These are phyloP conservation scores for Fallopia convolvulus DNA, from an alignment of 148 eudicot species.

Conservation along the genomic window DNA sequence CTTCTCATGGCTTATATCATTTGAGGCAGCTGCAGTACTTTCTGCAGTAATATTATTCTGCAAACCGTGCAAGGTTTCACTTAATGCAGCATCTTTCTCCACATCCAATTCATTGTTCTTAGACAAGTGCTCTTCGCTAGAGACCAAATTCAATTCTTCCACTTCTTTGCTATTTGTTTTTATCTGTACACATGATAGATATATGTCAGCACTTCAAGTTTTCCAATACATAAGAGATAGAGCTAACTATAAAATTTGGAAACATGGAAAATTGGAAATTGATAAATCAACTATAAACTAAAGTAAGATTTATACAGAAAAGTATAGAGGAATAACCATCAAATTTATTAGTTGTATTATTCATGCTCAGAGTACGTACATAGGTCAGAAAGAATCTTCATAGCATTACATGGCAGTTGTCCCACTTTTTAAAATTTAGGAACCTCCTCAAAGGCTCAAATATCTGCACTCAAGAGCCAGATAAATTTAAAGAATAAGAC, in stretches of 20 bases:
- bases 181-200: not conserved
- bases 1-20: constrained; percentile 19
- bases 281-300: not conserved
- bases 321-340: not conserved
- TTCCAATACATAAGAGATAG: not conserved
- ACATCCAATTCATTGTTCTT: constrained; percentile 19
- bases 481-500: not conserved
- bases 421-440: not conserved
- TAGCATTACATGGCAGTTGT: not conserved
- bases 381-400: not conserved
- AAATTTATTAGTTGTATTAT: not conserved
- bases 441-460: not conserved
- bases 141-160: not conserved
- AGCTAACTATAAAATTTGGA: not conserved
- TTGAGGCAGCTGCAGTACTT: constrained; percentile 17
- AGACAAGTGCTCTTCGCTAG: constrained; percentile 20
- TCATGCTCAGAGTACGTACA: not conserved
- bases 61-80: constrained; percentile 22
- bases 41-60: constrained; percentile 20
- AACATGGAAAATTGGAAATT: not conserved
- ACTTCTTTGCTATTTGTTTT: constrained; percentile 5
- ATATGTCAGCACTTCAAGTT: not conserved
- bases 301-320: not conserved
- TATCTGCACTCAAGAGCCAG: not conserved
- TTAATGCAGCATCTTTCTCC: constrained; percentile 23